These are phyloP conservation scores for Ceratobasidium sp. DNA, from an alignment of 1,284 basidiomycete species.

Conservation along the genomic window DNA sequence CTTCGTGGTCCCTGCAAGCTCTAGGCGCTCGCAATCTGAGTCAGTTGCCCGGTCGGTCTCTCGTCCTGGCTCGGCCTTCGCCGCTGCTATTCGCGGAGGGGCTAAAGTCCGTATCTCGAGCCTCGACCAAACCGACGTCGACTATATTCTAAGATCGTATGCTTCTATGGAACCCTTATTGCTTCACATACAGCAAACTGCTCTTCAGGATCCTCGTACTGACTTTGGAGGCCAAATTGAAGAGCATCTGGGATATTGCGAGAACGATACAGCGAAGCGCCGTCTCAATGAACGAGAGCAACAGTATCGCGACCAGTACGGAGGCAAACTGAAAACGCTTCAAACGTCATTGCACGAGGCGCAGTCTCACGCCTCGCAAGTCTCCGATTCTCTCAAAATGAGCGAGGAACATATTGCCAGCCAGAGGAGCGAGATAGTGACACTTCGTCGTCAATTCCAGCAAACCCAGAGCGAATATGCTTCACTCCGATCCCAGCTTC, in stretches of 20 bases:
- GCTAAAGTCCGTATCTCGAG: neutral
- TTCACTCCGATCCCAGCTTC: conserved; percentile 37
- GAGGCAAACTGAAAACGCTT: too few species aligned
- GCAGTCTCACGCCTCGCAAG: neutral
- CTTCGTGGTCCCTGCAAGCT: neutral
- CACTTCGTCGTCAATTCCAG: conserved; percentile 9
- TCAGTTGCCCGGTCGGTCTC: neutral
- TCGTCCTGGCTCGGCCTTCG: neutral
- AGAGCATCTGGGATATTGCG: conserved; percentile 11
- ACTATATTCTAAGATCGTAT: neutral
- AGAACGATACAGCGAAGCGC: neutral
- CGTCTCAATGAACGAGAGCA: neutral
- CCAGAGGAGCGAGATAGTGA: too few species aligned
- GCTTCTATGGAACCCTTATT: neutral
- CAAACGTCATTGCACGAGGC: neutral
- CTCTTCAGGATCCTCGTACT: neutral
- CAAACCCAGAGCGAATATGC: conserved; percentile 28
- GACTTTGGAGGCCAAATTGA: neutral
- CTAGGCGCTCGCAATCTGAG: neutral
- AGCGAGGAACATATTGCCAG: neutral
- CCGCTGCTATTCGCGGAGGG: neutral
- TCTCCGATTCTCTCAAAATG: neutral
- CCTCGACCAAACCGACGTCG: neutral
- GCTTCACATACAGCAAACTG: conserved; percentile 10
- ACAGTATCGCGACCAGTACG: neutral